Evolutionary conservation across 2,329 filamentous ascomycete genomes (phyloP).

Genomic region (Anthostomella pinea): DNA sequence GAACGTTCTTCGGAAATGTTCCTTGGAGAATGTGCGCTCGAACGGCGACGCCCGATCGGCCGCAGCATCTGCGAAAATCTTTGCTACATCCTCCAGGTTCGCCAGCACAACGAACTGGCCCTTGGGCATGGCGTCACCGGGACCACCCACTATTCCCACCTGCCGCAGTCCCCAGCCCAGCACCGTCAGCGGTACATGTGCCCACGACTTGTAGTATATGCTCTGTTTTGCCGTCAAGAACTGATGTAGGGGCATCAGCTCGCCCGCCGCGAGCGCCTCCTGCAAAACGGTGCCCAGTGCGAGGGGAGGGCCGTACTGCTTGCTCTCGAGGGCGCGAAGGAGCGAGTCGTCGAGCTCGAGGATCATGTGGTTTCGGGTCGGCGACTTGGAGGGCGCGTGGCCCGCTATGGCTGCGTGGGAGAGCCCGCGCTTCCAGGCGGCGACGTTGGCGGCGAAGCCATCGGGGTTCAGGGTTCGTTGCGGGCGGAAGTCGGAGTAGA

Average conservation of each 20-base stretch:
- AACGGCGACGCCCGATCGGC: conserved; percentile 48
- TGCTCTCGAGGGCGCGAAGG: conserved; percentile 67
- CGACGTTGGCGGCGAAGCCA: conserved; percentile 76
- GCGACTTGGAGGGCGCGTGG: conserved; percentile 38
- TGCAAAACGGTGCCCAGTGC: conserved; percentile 74
- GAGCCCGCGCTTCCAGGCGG: conserved; percentile 75
- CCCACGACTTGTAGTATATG: conserved; percentile 69
- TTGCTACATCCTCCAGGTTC: conserved; percentile 59
- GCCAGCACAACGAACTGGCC: conserved; percentile 65
- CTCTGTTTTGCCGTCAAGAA: conserved; percentile 66
- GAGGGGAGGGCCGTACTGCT: conserved; percentile 76
- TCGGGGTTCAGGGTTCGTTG: conserved; percentile 78
- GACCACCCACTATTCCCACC: conserved; percentile 55
- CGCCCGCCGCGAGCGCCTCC: conserved; percentile 67
- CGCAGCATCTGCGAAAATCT: conserved; percentile 48
- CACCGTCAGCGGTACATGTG: conserved; percentile 66
- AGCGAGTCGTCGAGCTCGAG: conserved; percentile 61
- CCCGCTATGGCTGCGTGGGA: conserved; percentile 66
- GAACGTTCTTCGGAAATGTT: conserved; percentile 61
- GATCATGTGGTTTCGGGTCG: conserved; percentile 47
- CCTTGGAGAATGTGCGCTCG: conserved; percentile 65
- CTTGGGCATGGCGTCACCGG: conserved; percentile 51
- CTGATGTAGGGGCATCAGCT: conserved; percentile 67
- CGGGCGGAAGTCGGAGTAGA: conserved; percentile 82
- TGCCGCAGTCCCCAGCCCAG: conserved; percentile 74